Percentiles rank a stretch among this genome's conserved stretches.
phyloP scores from a whole-genome alignment of 768 basidiomycete genomes.

The Russula griseocarnosa region DNA sequence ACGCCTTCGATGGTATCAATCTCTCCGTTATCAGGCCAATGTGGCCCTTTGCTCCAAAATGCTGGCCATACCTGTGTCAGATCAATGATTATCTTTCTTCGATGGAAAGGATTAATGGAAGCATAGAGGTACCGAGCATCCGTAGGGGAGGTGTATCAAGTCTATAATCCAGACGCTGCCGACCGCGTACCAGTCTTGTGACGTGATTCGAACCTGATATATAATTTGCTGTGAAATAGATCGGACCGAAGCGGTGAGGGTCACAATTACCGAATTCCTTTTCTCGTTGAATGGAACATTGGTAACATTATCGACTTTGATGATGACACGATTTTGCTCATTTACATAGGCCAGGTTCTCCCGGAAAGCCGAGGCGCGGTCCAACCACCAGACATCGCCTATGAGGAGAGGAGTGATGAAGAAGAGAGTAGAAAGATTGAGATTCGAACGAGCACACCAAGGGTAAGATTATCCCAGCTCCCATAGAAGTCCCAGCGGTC shows the following conservation, averaged over 20 bases:
- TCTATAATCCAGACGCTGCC: constrained; percentile 50
- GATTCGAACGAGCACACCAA: constrained; percentile 32
- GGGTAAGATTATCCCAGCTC: constrained; percentile 39
- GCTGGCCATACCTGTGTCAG: constrained; percentile 41
- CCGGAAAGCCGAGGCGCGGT: constrained; percentile 43
- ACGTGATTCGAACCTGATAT: constrained; percentile 45
- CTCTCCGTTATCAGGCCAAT: constrained; percentile 45
- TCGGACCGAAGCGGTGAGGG: neutral
- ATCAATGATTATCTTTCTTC: neutral
- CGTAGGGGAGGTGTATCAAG: constrained; percentile 49
- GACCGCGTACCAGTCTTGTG: constrained; percentile 40
- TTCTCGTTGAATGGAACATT: constrained; percentile 48
- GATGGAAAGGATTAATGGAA: neutral
- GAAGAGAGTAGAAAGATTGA: neutral
- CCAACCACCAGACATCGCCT: constrained; percentile 65
- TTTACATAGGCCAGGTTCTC: constrained; percentile 59
- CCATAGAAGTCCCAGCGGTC: constrained; percentile 45
- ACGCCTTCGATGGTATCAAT: constrained; percentile 49
- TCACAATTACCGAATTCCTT: constrained; percentile 52
- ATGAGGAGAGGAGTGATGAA: constrained; percentile 1
- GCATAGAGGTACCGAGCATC: constrained; percentile 44
- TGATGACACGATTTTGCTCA: constrained; percentile 55
- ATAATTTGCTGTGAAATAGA: neutral
- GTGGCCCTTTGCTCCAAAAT: constrained; percentile 35
- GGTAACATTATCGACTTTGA: constrained; percentile 70